Conservation (phyloP, 495 filamentous ascomycete species). For the Cetradonia linearis region DNA sequence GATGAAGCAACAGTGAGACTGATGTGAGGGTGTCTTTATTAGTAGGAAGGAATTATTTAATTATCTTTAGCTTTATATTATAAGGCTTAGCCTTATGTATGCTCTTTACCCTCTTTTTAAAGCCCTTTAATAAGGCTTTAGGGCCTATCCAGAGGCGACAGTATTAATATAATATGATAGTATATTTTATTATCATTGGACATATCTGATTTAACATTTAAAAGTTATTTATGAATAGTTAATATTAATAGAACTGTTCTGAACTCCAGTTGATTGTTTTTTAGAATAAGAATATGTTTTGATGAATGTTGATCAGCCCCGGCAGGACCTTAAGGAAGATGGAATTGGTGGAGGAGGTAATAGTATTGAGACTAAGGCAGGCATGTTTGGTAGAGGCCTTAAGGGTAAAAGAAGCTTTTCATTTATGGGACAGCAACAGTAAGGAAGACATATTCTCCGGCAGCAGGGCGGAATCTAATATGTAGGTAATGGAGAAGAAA, state of each 20-base stretch:
- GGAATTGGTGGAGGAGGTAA: neutral
- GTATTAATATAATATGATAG: conserved; percentile 1
- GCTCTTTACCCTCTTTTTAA: neutral
- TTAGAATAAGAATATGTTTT: neutral
- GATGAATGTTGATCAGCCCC: neutral
- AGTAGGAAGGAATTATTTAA: too few relatives aligned
- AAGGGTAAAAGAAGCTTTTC: neutral
- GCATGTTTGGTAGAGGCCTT: neutral
- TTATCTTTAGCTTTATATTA: neutral
- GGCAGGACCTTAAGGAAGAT: neutral
- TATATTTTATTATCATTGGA: neutral
- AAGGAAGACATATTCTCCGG: neutral
- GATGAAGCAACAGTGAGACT: too few relatives aligned
- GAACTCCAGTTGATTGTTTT: neutral
- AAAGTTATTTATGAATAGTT: neutral
- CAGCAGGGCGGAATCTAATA: neutral
- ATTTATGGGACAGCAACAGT: neutral
- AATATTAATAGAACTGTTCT: neutral
- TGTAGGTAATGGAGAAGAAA: neutral
- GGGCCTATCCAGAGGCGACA: neutral
- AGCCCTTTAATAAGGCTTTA: neutral
- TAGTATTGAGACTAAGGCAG: neutral
- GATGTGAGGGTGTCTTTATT: too few relatives aligned
- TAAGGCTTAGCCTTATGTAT: neutral
- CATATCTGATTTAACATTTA: neutral